These are phyloP conservation scores for Venturia carpophila DNA, from an alignment of 2,329 filamentous ascomycete species.

Conservation along the genomic window DNA sequence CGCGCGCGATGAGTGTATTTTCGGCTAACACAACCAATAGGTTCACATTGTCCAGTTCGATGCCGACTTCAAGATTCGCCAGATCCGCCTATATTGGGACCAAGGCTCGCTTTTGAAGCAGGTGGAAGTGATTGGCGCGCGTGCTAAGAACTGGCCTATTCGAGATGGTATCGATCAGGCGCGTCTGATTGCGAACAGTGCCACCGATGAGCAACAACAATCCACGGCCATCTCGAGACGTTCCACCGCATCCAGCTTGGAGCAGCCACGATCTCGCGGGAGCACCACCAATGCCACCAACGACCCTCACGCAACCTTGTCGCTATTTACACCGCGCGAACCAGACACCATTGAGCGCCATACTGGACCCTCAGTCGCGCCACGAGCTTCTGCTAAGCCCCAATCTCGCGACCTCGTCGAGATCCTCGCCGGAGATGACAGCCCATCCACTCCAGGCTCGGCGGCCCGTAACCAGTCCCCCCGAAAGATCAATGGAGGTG, in stretches of 20 bases:
- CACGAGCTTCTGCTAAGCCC: slow-evolving; percentile 64
- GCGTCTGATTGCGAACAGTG: slow-evolving; percentile 60
- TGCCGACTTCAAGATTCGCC: slow-evolving; percentile 64
- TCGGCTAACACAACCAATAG: slow-evolving; percentile 29
- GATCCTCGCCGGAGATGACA: slow-evolving; percentile 43
- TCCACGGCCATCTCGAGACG: slow-evolving; percentile 27
- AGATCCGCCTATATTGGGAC: slow-evolving; percentile 91
- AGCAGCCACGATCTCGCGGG: slow-evolving; percentile 30
- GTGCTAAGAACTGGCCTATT: slow-evolving; percentile 91
- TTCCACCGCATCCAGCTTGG: slow-evolving; percentile 27
- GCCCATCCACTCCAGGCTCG: slow-evolving; percentile 6
- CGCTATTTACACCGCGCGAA: slow-evolving; percentile 66
- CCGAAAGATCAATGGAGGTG: slow-evolving; percentile 29
- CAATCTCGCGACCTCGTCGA: slow-evolving; percentile 60
- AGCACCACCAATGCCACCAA: slow-evolving; percentile 30
- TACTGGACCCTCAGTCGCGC: slow-evolving; percentile 45
- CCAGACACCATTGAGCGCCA: slow-evolving; percentile 32
- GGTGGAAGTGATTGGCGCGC: slow-evolving; percentile 84
- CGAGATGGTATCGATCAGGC: slow-evolving; percentile 78
- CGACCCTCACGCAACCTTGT: slow-evolving; percentile 56
- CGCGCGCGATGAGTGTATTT: slow-evolving; percentile 23
- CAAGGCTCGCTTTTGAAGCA: slow-evolving; percentile 89
- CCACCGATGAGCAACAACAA: slow-evolving; percentile 35
- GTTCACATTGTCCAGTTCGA: slow-evolving; percentile 86
- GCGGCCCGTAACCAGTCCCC: slow-evolving; percentile 24